Base-by-base conservation (phyloP, 202 grass and related monocot genomes). In the Eragrostis tef region DNA sequence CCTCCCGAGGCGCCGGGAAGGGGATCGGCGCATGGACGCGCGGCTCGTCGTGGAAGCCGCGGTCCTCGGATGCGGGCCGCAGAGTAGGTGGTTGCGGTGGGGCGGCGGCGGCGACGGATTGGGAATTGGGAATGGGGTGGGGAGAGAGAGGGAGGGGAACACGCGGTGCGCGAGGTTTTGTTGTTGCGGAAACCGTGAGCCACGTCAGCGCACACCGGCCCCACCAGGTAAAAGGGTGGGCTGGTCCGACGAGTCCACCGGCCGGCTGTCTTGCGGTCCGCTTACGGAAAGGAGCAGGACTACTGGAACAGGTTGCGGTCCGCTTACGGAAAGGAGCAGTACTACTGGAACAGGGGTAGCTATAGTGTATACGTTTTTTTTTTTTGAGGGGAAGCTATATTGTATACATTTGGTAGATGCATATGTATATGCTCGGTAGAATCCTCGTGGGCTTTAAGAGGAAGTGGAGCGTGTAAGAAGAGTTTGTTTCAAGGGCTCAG, bases 121-220 rank as follows among this genome's bases (percentile, higher is more conserved):
- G 74, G 73, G 83, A 67, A 86, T 73, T 7, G 39, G 10, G 61
- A 50, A 64, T 42, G 65, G 36, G 24, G 53, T 9, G 41, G 14
- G 36, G 31, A 29, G 31, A 10, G 16, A 26, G 8, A 17, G 16
- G 21, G 10, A 56, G 24, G 6, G 29, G 45, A 43, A 68, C 78
- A 89, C 72, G 71, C 73, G 48, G 39, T 73, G 66, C 64, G 58
- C 54, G 25, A 85, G 64, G 34, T 64, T 84, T 84, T 79, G 70
- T 70, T 70, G 53, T 26, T 84, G 81, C 36, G 15, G 64, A 57
- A 57, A 71, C 13, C 25, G 24, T 11, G 39, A n/a, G 64, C 81
- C 54, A 84, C 81, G 53, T 84, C 75, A 80, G 29, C 75, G 9
- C 25, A 49, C 67, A 61, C 59, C 24, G 13, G 36, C 11, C 14